Conservation (phyloP, 2,329 filamentous ascomycete genomes). For the Ascochyta pisi region DNA sequence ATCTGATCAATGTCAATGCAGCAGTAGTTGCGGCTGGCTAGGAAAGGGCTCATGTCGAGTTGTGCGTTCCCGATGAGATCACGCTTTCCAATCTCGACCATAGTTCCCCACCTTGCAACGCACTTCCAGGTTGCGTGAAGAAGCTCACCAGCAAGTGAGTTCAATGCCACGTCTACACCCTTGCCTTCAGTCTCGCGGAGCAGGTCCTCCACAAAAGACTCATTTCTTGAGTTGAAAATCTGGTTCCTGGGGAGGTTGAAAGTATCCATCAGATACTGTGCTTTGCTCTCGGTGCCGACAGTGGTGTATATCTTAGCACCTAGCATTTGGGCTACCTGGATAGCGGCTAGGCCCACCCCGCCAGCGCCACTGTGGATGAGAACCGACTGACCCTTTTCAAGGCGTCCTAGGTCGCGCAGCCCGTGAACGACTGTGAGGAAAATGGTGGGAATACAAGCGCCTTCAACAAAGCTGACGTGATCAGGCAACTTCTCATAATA, state of each 20-base stretch:
- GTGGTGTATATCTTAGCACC: background rate
- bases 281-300: background rate
- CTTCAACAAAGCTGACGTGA: background rate
- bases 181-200: no score
- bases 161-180: no score
- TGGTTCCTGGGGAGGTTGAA: conserved; percentile 13
- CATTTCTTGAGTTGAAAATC: background rate
- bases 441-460: background rate
- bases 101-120: no score
- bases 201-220: background rate
- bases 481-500: background rate
- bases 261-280: background rate
- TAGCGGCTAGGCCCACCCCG: conserved; percentile 13
- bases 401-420: background rate
- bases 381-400: conserved; percentile 19
- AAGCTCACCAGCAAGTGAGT: no score
- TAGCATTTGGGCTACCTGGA: background rate
- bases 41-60: no score
- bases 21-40: no score
- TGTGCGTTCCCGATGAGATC: no score
- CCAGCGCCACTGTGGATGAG: conserved; percentile 40
- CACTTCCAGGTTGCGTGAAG: no score
- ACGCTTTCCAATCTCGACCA: no score
- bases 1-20: no score
- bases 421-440: background rate